A percentile compares a stretch with the other conserved stretches of the same genome.
Evolutionary conservation across 2,329 filamentous ascomycete species (phyloP).

Genomic region (Colletotrichum limetticola): DNA sequence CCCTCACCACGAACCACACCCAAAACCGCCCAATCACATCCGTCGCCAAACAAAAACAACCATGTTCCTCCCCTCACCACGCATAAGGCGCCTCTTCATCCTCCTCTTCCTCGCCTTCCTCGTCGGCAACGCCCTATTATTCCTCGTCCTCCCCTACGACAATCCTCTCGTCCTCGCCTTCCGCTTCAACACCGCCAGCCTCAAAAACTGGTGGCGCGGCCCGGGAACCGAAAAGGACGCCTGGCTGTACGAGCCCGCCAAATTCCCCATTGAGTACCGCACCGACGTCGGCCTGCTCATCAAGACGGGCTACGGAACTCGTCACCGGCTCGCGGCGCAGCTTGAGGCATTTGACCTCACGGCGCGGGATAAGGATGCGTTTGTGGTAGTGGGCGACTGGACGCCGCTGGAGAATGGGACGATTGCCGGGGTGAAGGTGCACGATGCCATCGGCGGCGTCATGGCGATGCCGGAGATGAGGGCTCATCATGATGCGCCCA

Average conservation of each 20-base stretch:
- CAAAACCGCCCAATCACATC: not conserved
- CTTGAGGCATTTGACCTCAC: slow-evolving; percentile 56
- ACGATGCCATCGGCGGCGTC: slow-evolving; percentile 52
- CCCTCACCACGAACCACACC: not conserved
- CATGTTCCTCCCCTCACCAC: slow-evolving; percentile 21
- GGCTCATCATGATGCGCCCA: slow-evolving; percentile 42
- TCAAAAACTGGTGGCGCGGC: slow-evolving; percentile 44
- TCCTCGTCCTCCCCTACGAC: slow-evolving; percentile 34
- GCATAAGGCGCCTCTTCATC: slow-evolving; percentile 21
- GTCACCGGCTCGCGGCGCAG: slow-evolving; percentile 57
- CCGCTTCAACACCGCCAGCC: slow-evolving; percentile 38
- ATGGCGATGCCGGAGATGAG: slow-evolving; percentile 47
- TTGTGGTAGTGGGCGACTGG: slow-evolving; percentile 64
- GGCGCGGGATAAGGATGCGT: slow-evolving; percentile 50
- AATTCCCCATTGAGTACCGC: slow-evolving; percentile 55
- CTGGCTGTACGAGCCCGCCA: slow-evolving; percentile 52
- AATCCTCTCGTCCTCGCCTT: slow-evolving; percentile 32
- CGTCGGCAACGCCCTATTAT: slow-evolving; percentile 18
- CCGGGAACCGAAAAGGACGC: slow-evolving; percentile 48
- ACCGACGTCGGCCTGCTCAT: slow-evolving; percentile 62
- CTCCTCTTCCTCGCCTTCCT: slow-evolving; percentile 14
- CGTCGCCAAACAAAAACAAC: not conserved
- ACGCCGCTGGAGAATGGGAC: slow-evolving; percentile 47
- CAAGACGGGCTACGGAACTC: slow-evolving; percentile 67
- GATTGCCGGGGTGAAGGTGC: slow-evolving; percentile 47